Base-by-base conservation (phyloP, 106 monocot genomes). In the Dioscorea dumetorum region DNA sequence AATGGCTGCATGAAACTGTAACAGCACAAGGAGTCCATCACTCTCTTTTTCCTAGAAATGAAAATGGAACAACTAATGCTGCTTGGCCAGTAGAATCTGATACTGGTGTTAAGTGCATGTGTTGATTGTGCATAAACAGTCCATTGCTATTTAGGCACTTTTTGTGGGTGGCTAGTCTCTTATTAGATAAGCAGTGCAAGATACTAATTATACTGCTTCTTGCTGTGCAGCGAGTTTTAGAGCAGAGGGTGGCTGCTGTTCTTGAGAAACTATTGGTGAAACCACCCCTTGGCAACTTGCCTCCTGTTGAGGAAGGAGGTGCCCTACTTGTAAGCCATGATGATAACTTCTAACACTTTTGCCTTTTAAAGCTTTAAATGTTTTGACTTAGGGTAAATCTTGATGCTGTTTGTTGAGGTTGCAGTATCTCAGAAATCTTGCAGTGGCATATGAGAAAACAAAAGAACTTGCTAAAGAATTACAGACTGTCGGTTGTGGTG, bases 391-490 rank as follows among this genome's bases (percentile, higher is more conserved):
- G 3, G 41, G 50, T 64, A 51, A 31, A 56, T 50, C 59, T 13
- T 70, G 23, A 31, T 76, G 50, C 53, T 64, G 32, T 24, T 76
- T 72, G 23, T 68, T 78, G 73, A 66, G 34, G 57, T 16, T 81
- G 78, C 79, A 99, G 99, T 99, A 99, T 79, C 80, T 99, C 34
- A 93, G 93, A 85, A 71, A 81, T 73, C 77, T 99, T 63, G 87
- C 85, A 14, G 93, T 99, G 59, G 67, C 90, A 60, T 99, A 93
- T 70, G 99, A 93, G 66, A 99, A 90, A 71, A 99, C 99, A 31
- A 80, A 87, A 67, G 93, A 90, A 72, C 89, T 99, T 67, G 82
- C 99, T 34, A 93, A 90, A 76, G 93, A 93, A 48, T 74, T 99
- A 57, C 80, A 76, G 74, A 66, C 93, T 78, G 84, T 93, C 22